Percentiles rank a stretch among this genome's conserved stretches.
Evolutionary conservation across 352 stramenopile genomes (phyloP).

Genomic region (Elongisporangium prolatum): DNA sequence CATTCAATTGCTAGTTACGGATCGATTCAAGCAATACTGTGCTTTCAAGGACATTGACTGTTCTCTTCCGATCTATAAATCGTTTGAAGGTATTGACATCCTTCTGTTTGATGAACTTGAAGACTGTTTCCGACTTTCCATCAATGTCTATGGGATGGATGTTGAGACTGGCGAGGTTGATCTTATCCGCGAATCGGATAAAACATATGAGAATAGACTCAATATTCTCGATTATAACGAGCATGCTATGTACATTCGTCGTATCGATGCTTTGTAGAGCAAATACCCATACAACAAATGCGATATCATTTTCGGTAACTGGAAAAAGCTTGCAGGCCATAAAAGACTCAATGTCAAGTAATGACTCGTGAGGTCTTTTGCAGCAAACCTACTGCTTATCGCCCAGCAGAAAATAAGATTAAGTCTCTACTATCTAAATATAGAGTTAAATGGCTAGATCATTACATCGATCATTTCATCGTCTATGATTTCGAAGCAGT

Average conservation of each 20-base stretch:
- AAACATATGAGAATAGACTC: not conserved
- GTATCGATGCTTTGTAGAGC: not conserved
- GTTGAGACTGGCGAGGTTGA: not conserved
- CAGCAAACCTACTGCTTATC: slow-evolving; percentile 8
- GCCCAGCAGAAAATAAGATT: slow-evolving; percentile 5
- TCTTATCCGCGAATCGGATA: slow-evolving; percentile 2
- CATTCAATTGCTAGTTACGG: too few relatives aligned
- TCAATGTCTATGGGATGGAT: slow-evolving; percentile 8
- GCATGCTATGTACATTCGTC: slow-evolving; percentile 4
- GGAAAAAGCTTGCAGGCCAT: not conserved
- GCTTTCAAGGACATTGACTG: too few relatives aligned
- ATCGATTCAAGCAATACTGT: slow-evolving; percentile 4
- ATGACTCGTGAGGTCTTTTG: slow-evolving; percentile 2
- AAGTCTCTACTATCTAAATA: slow-evolving; percentile 13
- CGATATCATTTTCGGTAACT: not conserved
- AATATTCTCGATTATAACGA: not conserved
- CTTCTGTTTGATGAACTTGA: slow-evolving; percentile 12
- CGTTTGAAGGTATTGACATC: slow-evolving; percentile 11
- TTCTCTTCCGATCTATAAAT: not conserved
- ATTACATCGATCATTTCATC: slow-evolving; percentile 16
- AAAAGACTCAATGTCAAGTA: not conserved
- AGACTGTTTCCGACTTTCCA: slow-evolving; percentile 6
- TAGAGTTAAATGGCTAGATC: slow-evolving; percentile 12
- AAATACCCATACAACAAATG: not conserved
- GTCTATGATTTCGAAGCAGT: slow-evolving; percentile 1